phyloP scores from a whole-genome alignment of 2,329 filamentous ascomycete species.

The Alternaria hordeiaustralica region DNA sequence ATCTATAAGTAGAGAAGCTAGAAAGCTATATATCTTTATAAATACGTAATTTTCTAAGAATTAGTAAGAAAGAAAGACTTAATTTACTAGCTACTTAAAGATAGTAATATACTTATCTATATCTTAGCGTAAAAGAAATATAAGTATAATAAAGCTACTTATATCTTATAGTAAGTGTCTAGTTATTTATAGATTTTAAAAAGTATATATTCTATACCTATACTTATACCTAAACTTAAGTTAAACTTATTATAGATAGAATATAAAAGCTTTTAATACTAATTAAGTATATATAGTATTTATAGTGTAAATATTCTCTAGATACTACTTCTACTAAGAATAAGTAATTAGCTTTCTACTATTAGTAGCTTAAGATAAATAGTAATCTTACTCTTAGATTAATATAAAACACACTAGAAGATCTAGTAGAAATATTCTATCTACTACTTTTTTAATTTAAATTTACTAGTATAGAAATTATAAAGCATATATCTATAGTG shows the following conservation, averaged over 20 bases:
- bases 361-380: slow-evolving; percentile 19
- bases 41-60: not conserved
- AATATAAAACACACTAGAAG: slow-evolving; percentile 13
- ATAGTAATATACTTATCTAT: slow-evolving; percentile 11
- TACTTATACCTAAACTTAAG: slow-evolving; percentile 18
- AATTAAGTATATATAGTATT: slow-evolving; percentile 15
- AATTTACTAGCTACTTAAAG: slow-evolving; percentile 15
- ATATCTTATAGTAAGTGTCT: not conserved
- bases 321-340: slow-evolving; percentile 21
- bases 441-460: slow-evolving; percentile 1
- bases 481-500: slow-evolving; percentile 14
- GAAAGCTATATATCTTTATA: slow-evolving; percentile 42
- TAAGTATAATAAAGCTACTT: slow-evolving; percentile 23
- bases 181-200: not conserved
- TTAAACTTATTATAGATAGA: slow-evolving; percentile 25
- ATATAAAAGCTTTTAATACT: slow-evolving; percentile 16
- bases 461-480: slow-evolving; percentile 13
- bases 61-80: slow-evolving; percentile 8
- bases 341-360: slow-evolving; percentile 15
- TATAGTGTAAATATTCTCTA: slow-evolving; percentile 14
- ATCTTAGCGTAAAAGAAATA: slow-evolving; percentile 16
- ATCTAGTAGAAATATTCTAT: slow-evolving; percentile 20
- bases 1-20: slow-evolving; percentile 7
- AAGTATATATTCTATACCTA: slow-evolving; percentile 3
- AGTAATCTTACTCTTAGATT: slow-evolving; percentile 5